Percentiles rank a stretch among this genome's conserved stretches.
Conservation (phyloP, 495 filamentous ascomycete species). For the Podospora pseudopauciseta region DNA sequence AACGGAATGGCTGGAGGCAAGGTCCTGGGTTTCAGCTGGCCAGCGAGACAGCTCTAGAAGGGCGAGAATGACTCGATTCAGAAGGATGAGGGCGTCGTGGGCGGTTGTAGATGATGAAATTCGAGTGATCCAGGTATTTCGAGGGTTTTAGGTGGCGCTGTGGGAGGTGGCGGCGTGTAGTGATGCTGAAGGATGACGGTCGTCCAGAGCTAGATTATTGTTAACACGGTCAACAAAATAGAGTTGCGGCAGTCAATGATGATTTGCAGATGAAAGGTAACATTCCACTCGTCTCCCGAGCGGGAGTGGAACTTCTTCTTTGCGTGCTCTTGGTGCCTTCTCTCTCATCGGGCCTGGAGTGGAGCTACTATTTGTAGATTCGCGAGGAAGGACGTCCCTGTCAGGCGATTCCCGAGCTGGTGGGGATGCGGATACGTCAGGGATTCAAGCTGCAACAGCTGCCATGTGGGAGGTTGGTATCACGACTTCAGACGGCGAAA, state of each 20-base stretch:
- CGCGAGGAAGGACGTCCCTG: background rate
- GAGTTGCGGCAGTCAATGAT: background rate
- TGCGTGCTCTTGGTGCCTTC: slow-evolving; percentile 1
- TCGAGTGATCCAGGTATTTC: background rate
- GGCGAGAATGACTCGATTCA: slow-evolving; percentile 1
- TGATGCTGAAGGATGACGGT: background rate
- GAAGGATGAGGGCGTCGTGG: background rate
- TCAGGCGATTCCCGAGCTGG: slow-evolving; percentile 1
- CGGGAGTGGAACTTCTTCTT: background rate
- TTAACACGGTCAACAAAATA: background rate
- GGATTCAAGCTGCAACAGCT: slow-evolving; percentile 4
- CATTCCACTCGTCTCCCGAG: background rate
- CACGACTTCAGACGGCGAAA: background rate
- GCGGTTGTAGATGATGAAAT: background rate
- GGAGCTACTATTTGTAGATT: background rate
- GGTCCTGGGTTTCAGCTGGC: background rate
- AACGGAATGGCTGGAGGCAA: slow-evolving; percentile 3
- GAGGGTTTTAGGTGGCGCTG: background rate
- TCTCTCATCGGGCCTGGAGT: background rate
- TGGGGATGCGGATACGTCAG: slow-evolving; percentile 3
- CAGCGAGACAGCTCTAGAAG: slow-evolving; percentile 7
- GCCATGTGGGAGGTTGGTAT: slow-evolving; percentile 3
- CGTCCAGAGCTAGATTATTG: no score
- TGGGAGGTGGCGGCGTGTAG: background rate
- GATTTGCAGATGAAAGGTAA: slow-evolving; percentile 1